Base-by-base conservation (phyloP, 345 rosid genomes). In the Arabis hirsuta region DNA sequence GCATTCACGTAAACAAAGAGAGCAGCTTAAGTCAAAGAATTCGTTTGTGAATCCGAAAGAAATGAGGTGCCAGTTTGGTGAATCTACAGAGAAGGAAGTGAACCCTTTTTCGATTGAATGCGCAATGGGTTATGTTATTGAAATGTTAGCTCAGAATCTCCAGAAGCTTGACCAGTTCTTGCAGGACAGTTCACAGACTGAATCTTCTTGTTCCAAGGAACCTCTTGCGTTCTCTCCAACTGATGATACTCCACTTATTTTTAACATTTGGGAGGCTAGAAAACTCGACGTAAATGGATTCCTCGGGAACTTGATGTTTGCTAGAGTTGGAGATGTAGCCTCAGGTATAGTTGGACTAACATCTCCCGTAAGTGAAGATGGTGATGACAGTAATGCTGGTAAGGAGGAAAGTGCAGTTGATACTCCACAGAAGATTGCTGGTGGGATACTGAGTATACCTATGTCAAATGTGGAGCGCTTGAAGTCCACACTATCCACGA, bases 391-490 rank as follows among this genome's bases (percentile, higher is more conserved):
- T 82, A 63, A 53, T 43, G 82, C 76, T 39, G 78, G 65, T 73
- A 74, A 81, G 52, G 93, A 88, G 74, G 99, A 85, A 73, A 73
- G 79, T 5, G 86, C 73, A 9, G 79, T 78, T 76, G 82, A 69
- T 83, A 72, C 88, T 9, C 82, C 87, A 7, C 96, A 90, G 81
- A 90, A 85, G 76, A 50, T 86, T 65, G 96, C 93, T 1, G 69
- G 87, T 78, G 96, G 97, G 41, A 55, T 91, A 51, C 81, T 91
- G 42, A 87, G 90, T 80, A 87, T 91, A 74, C 98, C 98, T 53
- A 67, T 95, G 58, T 88, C 99, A 20, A 91, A 95, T 59, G 97
- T 91, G 46, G 94, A 95, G 90, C 96, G 96, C 53, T 76, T 95
- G 79, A 86, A 79, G 79, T 84, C 97, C 47, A 91, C 97, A 9